A percentile compares a stretch with the other conserved stretches of the same genome.
These are phyloP conservation scores for Buddleja alternifolia DNA, from an alignment of 257 asterid genomes.

Conservation along the genomic window DNA sequence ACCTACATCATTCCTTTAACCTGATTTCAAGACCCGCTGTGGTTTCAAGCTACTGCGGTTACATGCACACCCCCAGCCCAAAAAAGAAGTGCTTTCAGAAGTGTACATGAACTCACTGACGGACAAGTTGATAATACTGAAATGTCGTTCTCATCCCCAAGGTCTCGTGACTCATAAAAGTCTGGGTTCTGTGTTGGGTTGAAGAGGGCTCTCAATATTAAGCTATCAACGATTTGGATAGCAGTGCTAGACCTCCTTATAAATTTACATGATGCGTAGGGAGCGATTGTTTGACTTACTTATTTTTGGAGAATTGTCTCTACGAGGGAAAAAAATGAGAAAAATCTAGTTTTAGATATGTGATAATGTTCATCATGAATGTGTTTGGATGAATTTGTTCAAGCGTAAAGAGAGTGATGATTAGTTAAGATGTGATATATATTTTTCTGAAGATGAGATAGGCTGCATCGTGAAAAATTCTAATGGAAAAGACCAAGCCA, in stretches of 20 bases:
- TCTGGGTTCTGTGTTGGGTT: background rate
- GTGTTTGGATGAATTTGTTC: no score
- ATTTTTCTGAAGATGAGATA: no score
- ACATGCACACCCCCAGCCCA: no score
- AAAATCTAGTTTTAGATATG: no score
- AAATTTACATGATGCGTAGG: background rate
- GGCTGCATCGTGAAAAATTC: no score
- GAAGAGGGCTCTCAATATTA: background rate
- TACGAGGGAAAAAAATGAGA: no score
- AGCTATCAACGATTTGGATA: background rate
- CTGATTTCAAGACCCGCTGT: conserved; percentile 5
- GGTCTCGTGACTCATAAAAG: conserved; percentile 5
- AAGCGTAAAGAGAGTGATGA: no score
- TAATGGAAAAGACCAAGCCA: no score
- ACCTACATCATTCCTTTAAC: conserved; percentile 6
- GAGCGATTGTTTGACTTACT: no score
- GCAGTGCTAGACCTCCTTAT: conserved; percentile 15
- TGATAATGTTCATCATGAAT: no score
- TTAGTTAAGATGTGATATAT: no score
- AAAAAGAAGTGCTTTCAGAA: conserved; percentile 18
- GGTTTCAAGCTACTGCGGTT: conserved; percentile 6
- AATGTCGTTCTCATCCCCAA: background rate
- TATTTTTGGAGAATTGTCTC: no score
- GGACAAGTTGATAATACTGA: conserved; percentile 14
- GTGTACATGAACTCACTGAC: background rate